phyloP scores from a whole-genome alignment of 2,329 filamentous ascomycete genomes.

The Paraphoma sp. region DNA sequence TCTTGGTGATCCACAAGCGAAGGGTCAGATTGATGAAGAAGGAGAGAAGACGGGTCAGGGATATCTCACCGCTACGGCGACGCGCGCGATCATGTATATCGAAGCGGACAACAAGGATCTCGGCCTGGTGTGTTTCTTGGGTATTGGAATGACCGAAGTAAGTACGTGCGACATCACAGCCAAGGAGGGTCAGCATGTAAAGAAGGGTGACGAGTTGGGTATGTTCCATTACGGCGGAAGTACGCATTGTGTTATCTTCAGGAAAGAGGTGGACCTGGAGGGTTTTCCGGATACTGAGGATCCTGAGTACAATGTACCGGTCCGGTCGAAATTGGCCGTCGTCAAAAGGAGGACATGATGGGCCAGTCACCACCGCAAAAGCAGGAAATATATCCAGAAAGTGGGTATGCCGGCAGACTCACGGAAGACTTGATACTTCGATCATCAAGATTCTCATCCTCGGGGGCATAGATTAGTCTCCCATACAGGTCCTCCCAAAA shows the following conservation, averaged over 20 bases:
- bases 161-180: conserved; percentile 76
- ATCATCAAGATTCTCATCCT: too few species aligned
- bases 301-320: conserved; percentile 44
- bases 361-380: too few species aligned
- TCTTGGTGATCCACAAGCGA: conserved; percentile 48
- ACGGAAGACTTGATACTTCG: too few species aligned
- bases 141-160: conserved; percentile 79
- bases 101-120: conserved; percentile 72
- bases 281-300: conserved; percentile 32
- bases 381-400: too few species aligned
- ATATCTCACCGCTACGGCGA: conserved; percentile 72
- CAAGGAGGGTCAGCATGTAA: conserved; percentile 67
- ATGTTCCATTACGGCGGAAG: conserved; percentile 86
- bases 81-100: conserved; percentile 73
- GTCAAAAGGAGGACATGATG: conserved; percentile 31
- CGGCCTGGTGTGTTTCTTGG: conserved; percentile 73
- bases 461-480: too few species aligned
- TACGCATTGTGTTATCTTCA: conserved; percentile 72
- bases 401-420: too few species aligned
- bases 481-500: too few species aligned
- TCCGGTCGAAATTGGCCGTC: conserved; percentile 45
- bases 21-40: conserved; percentile 41
- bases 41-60: conserved; percentile 64
- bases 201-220: conserved; percentile 74
- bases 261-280: conserved; percentile 58